These are phyloP conservation scores for Trichoderma erinaceum DNA, from an alignment of 495 filamentous ascomycete genomes.

Conservation along the genomic window DNA sequence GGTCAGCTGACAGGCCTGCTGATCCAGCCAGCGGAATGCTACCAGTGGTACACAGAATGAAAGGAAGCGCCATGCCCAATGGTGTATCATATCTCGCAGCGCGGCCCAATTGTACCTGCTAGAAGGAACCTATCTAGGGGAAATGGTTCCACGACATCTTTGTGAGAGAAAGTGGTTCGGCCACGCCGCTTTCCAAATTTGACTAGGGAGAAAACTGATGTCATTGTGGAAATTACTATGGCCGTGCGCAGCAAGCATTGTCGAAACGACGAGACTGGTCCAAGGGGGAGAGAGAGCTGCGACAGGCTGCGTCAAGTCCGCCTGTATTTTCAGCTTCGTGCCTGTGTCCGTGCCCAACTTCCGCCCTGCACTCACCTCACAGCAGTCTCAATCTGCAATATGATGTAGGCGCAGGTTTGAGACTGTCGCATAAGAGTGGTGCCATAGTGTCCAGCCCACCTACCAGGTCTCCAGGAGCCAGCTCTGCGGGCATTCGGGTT, in stretches of 20 bases:
- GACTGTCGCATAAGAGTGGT: constrained; percentile 2
- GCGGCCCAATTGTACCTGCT: not conserved
- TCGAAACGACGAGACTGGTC: not conserved
- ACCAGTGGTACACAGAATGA: not conserved
- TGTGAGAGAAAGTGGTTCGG: constrained; percentile 7
- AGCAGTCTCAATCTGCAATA: not conserved
- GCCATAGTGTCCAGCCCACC: constrained; percentile 2
- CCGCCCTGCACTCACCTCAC: not conserved
- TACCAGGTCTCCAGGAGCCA: not conserved
- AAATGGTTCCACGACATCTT: constrained; percentile 3
- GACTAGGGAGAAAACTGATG: constrained; percentile 8
- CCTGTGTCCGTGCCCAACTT: constrained; percentile 4
- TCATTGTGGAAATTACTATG: constrained; percentile 13
- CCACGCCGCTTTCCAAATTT: not conserved
- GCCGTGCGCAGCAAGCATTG: constrained; percentile 2
- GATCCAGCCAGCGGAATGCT: constrained; percentile 3
- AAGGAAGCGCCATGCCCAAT: not conserved
- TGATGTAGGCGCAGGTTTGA: constrained; percentile 2
- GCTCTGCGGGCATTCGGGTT: not conserved
- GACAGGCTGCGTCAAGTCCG: not conserved
- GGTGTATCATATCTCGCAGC: not conserved
- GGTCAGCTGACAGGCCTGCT: constrained; percentile 8
- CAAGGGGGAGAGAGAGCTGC: not conserved
- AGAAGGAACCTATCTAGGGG: not conserved
- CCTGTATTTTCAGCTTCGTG: not conserved